Evolutionary conservation across 768 basidiomycete species (phyloP).

Genomic region (Hirschioporus abietinus): DNA sequence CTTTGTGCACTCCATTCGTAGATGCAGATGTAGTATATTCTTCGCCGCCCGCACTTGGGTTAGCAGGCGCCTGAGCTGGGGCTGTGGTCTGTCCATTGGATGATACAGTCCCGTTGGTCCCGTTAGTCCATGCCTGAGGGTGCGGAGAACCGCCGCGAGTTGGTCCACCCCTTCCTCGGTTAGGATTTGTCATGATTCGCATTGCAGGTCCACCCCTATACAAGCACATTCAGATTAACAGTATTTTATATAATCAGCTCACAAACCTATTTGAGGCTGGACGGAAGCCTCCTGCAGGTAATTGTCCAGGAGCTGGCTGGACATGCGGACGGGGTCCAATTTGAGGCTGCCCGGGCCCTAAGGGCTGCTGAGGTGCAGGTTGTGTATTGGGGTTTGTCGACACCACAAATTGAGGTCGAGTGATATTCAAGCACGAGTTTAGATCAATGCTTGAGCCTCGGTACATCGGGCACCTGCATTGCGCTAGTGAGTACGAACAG

Average conservation of each 20-base stretch:
- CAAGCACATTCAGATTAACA: conserved; percentile 20
- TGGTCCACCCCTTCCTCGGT: conserved; percentile 39
- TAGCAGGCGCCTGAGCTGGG: conserved; percentile 3
- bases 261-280: conserved; percentile 35
- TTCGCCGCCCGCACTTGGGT: conserved; percentile 24
- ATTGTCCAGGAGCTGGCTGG: conserved; percentile 49
- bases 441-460: conserved; percentile 88
- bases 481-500: not conserved
- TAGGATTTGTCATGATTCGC: conserved; percentile 76
- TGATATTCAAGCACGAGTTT: conserved; percentile 85
- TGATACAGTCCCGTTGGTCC: conserved; percentile 5
- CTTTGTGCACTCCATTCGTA: conserved; percentile 14
- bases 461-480: conserved; percentile 77
- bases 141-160: conserved; percentile 25
- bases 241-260: conserved; percentile 7
- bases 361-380: conserved; percentile 32
- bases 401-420: conserved; percentile 77
- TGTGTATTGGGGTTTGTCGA: conserved; percentile 59
- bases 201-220: conserved; percentile 34
- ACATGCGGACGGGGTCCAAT: conserved; percentile 61
- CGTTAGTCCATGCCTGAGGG: conserved; percentile 11
- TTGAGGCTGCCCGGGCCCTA: conserved; percentile 57
- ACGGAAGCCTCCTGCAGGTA: conserved; percentile 58
- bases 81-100: conserved; percentile 11
- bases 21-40: conserved; percentile 25